Evolutionary conservation across 2,329 filamentous ascomycete species (phyloP), one percentile per base, ranked within the genome.

Genomic region (Calonectria pteridis): DNA sequence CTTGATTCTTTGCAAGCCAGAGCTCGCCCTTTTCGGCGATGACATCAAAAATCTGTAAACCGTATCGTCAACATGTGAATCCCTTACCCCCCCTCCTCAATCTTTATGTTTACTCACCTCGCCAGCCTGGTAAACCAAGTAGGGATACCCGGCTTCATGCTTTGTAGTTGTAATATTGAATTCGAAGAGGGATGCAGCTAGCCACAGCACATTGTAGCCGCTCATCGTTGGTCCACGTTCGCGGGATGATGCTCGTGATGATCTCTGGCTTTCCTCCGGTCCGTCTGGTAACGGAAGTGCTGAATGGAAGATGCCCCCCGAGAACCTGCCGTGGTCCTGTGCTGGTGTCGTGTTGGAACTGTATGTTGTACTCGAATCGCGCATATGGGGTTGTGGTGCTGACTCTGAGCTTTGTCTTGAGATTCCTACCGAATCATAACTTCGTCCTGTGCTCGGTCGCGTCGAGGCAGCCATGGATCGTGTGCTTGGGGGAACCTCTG

Each of bases 1-100:
- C 97, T 85, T 99, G 97, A 83, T 99, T 99, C 84, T 95, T 95
- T 67, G 97, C 97, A 71, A 99, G 91, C 97, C 97, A 99, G 63
- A 98, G 90, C 87, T 99, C 97, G 76, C 97, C 97, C 84, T 98
- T 98, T 84, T 98, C 96, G 35, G 94, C 97, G 82, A 99, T 95
- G 67, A 99, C 94, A 85, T 96, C 94, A 81, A 96, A 96, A 76
- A 96, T 94, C 91, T 93, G 76, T 23, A 65, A 51, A 4, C 29
- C 55, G 3, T 6, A 50, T 28, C 70, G 77, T 67, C 23, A 58
- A 29, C 23, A 63, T 20, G 20, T 18, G 29, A 10, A 37, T 11
- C 3, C 28, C 13, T 20, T 7, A n/a, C 20, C 11, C 6, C 3
- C 7, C 6, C 11, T 43, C 20, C 20, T 16, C 11, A 9, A 14